phyloP scores from a whole-genome alignment of 2,329 filamentous ascomycete species.

The Tolypocladium album region DNA sequence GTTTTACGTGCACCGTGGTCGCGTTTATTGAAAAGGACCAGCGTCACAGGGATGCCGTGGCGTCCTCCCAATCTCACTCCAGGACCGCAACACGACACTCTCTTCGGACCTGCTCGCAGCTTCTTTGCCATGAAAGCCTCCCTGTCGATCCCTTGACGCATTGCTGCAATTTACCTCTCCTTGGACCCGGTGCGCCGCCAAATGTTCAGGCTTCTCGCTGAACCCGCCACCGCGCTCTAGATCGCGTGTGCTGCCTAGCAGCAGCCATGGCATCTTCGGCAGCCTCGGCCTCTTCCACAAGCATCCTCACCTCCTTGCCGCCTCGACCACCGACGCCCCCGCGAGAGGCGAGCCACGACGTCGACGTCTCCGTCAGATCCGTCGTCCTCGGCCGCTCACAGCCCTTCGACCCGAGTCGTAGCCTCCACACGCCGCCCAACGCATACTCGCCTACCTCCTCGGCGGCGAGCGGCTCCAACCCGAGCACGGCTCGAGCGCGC shows the following conservation, averaged over 20 bases:
- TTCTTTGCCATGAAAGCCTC: not conserved
- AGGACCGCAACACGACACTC: not conserved
- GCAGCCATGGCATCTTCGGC: constrained; percentile 30
- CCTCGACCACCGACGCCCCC: constrained; percentile 58
- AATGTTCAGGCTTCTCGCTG: constrained; percentile 1
- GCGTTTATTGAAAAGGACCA: constrained; percentile 3
- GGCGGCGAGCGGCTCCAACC: constrained; percentile 28
- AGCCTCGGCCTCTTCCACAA: constrained; percentile 21
- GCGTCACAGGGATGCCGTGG: not conserved
- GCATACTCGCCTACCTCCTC: constrained; percentile 32
- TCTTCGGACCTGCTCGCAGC: not conserved
- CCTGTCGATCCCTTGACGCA: not conserved
- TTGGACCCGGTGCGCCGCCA: not conserved
- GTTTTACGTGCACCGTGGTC: constrained; percentile 5
- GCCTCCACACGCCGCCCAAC: constrained; percentile 41
- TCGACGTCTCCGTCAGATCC: constrained; percentile 22
- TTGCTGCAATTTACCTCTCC: not conserved
- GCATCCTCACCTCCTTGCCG: constrained; percentile 39
- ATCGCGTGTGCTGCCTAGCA: constrained; percentile 26
- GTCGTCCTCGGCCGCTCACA: constrained; percentile 22
- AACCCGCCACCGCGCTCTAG: constrained; percentile 20
- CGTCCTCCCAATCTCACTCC: not conserved
- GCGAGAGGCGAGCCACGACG: constrained; percentile 36
- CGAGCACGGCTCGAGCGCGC: constrained; percentile 31
- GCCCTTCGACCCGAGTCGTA: constrained; percentile 24